Evolutionary conservation across 116 monocot species (phyloP).

Genomic region (Iris pallida): DNA sequence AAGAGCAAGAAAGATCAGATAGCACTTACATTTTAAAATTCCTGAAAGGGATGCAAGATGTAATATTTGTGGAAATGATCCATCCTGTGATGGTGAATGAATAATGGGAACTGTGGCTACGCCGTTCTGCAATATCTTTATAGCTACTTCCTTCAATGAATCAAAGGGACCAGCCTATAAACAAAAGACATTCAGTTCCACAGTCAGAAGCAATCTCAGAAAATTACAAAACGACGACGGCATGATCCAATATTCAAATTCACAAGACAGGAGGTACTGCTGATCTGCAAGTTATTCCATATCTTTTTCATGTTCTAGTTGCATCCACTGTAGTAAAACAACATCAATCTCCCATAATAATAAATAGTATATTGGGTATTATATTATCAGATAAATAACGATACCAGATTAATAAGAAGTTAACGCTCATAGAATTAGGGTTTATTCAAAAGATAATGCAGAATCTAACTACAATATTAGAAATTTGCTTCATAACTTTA

Average conservation of each 20-base stretch:
- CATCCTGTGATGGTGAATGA: conserved; percentile 67
- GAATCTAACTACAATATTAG: too few species aligned
- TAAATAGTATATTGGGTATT: too few species aligned
- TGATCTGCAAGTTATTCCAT: too few species aligned
- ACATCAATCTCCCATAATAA: too few species aligned
- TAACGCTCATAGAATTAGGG: too few species aligned
- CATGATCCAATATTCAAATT: background rate
- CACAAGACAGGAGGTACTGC: background rate
- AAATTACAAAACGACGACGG: background rate
- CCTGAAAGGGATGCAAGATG: conserved; percentile 90
- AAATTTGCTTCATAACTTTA: too few species aligned
- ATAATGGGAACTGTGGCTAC: conserved; percentile 82
- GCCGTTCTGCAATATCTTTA: conserved; percentile 77
- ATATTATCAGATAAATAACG: too few species aligned
- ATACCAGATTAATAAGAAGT: too few species aligned
- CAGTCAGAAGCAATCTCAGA: background rate
- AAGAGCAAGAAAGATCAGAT: background rate
- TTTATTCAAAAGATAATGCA: too few species aligned
- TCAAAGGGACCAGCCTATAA: conserved; percentile 81
- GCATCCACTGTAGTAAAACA: too few species aligned
- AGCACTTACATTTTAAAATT: conserved; percentile 75
- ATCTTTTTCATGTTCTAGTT: too few species aligned
- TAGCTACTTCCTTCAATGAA: conserved; percentile 65
- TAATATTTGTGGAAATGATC: conserved; percentile 69
- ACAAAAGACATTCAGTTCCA: conserved; percentile 1